A percentile compares a stretch with the other conserved stretches of the same genome.
Conservation (phyloP, 177 flowering plant genomes). For the Vitis hybrid region DNA sequence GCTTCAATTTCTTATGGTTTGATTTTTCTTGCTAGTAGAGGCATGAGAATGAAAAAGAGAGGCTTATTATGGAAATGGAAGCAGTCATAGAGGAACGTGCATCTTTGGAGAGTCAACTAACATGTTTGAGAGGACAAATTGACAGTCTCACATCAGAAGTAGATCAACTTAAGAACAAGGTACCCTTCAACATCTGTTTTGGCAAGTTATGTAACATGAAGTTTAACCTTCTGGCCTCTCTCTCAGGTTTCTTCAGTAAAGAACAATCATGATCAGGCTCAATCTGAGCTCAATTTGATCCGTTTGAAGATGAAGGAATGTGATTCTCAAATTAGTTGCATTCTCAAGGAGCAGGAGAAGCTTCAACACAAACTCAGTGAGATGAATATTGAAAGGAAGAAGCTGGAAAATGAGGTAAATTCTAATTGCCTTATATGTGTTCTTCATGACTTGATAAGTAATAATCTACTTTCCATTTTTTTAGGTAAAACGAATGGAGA, state of each 20-base stretch:
- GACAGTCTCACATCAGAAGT: slow-evolving; percentile 53
- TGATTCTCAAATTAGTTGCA: slow-evolving; percentile 72
- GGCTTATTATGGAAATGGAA: slow-evolving; percentile 89
- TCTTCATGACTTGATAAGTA: not conserved
- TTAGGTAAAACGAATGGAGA: slow-evolving; percentile 89
- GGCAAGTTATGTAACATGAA: not conserved
- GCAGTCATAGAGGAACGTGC: slow-evolving; percentile 62
- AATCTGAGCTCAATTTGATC: slow-evolving; percentile 54
- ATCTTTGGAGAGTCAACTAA: slow-evolving; percentile 69
- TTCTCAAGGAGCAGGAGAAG: slow-evolving; percentile 76
- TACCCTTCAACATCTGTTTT: slow-evolving; percentile 13
- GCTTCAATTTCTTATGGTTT: slow-evolving; percentile 2
- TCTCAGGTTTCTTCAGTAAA: slow-evolving; percentile 57
- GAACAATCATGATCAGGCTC: slow-evolving; percentile 52
- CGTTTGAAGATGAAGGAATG: slow-evolving; percentile 84
- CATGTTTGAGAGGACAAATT: slow-evolving; percentile 50
- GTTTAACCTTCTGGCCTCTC: not conserved
- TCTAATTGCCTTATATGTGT: not conserved
- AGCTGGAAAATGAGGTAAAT: slow-evolving; percentile 91
- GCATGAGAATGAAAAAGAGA: slow-evolving; percentile 84
- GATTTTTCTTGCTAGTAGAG: slow-evolving; percentile 41
- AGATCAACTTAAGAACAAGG: slow-evolving; percentile 54
- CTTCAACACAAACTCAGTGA: slow-evolving; percentile 73
- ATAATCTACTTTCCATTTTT: not conserved
- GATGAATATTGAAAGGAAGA: slow-evolving; percentile 76